phyloP scores from a whole-genome alignment of 768 basidiomycete species.

The Serpula lacrymans region DNA sequence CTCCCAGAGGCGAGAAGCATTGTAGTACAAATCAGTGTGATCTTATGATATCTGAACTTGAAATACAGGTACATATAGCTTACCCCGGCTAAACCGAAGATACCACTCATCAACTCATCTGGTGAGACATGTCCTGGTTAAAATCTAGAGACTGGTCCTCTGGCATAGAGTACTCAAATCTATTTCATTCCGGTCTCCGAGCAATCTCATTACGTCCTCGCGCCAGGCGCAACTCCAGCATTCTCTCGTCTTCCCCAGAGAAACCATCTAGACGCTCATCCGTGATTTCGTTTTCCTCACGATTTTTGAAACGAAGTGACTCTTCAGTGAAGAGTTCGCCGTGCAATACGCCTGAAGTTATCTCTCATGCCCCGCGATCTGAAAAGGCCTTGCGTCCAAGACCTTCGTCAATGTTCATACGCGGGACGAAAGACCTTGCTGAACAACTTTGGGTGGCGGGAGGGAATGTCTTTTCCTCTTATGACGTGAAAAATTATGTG shows the following conservation, averaged over 20 bases:
- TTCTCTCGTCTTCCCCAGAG: constrained; percentile 2
- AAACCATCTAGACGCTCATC: constrained; percentile 5
- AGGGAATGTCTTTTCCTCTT: constrained; percentile 2
- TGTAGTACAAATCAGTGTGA: no score
- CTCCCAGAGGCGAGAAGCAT: no score
- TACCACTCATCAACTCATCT: no score
- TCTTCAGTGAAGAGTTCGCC: constrained; percentile 2
- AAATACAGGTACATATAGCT: constrained; percentile 24
- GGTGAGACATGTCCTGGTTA: constrained; percentile 34
- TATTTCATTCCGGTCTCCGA: constrained; percentile 34
- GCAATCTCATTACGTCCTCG: constrained; percentile 20
- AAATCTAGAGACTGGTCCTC: constrained; percentile 25
- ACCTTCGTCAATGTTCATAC: constrained; percentile 14
- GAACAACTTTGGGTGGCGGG: constrained; percentile 8
- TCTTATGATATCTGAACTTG: constrained; percentile 18
- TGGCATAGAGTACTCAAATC: constrained; percentile 29
- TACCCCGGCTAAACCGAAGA: not conserved
- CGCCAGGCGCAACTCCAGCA: constrained; percentile 3
- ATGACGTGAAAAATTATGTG: constrained; percentile 6
- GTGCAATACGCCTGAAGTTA: constrained; percentile 6
- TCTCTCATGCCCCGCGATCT: not conserved
- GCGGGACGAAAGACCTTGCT: constrained; percentile 8
- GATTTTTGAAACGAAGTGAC: constrained; percentile 6
- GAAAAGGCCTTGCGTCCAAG: constrained; percentile 5
- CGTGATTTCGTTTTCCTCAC: constrained; percentile 6